Percentiles rank a stretch among this genome's conserved stretches.
Conservation (phyloP, 1,139 yeast genomes). For the Candida tetrigidarum region DNA sequence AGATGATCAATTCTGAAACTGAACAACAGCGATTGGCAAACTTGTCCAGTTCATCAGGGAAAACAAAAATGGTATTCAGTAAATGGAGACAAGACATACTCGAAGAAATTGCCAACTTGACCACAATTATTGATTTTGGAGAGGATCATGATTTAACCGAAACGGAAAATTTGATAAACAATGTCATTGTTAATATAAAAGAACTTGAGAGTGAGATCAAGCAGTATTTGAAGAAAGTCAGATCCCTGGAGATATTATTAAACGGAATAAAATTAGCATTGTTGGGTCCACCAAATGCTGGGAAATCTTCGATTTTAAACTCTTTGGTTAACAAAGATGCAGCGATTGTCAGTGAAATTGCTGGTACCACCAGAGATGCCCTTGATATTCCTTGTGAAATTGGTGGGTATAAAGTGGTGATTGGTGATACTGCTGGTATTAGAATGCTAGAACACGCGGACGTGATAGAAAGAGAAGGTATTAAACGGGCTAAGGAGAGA, state of each 20-base stretch:
- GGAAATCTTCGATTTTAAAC: conserved; percentile 87
- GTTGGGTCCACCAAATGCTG: conserved; percentile 96
- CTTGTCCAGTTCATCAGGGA: conserved; percentile 72
- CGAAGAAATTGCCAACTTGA: conserved; percentile 68
- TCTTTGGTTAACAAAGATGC: conserved; percentile 76
- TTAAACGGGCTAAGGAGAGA: conserved; percentile 68
- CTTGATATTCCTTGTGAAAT: conserved; percentile 83
- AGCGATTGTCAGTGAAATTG: conserved; percentile 88
- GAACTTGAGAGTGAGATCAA: conserved; percentile 48
- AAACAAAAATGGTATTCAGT: conserved; percentile 55
- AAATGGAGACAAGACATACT: conserved; percentile 73
- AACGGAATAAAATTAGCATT: conserved; percentile 76
- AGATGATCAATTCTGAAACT: conserved; percentile 92
- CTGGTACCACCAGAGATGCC: conserved; percentile 94
- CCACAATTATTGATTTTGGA: conserved; percentile 96
- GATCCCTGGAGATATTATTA: conserved; percentile 65
- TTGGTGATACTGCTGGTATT: conserved; percentile 96
- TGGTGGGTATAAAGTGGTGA: conserved; percentile 78
- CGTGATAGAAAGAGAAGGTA: conserved; percentile 80
- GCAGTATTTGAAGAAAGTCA: conserved; percentile 52
- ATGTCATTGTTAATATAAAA: conserved; percentile 50
- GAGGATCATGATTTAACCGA: conserved; percentile 88
- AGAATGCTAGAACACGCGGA: conserved; percentile 55
- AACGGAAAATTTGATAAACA: conserved; percentile 49
- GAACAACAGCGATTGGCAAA: conserved; percentile 85